These are phyloP conservation scores for Boletales sp. DNA, from an alignment of 768 basidiomycete species.

Conservation along the genomic window DNA sequence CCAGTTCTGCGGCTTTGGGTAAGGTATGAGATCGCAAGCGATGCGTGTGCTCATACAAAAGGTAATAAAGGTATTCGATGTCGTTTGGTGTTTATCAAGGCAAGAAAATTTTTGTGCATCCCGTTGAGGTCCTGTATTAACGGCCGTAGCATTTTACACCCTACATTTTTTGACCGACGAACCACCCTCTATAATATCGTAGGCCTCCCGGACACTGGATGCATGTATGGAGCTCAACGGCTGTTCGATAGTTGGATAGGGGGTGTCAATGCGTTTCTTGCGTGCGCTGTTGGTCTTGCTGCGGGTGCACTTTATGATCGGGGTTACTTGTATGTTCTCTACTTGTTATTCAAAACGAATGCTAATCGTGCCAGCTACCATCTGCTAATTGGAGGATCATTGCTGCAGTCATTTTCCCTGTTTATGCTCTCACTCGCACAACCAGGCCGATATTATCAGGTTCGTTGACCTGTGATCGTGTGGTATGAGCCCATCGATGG, in stretches of 20 bases:
- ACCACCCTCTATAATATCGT: constrained; percentile 37
- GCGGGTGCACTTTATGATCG: constrained; percentile 47
- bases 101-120: neutral
- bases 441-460: constrained; percentile 42
- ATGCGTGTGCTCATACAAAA: neutral
- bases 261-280: constrained; percentile 41
- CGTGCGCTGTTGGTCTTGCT: constrained; percentile 35
- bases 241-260: constrained; percentile 39
- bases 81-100: constrained; percentile 44
- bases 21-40: constrained; percentile 9
- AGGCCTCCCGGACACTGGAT: constrained; percentile 6
- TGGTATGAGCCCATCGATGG: neutral
- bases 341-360: neutral
- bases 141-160: constrained; percentile 36
- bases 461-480: constrained; percentile 14
- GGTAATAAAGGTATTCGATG: constrained; percentile 25
- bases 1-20: constrained; percentile 36
- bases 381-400: constrained; percentile 42
- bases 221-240: neutral
- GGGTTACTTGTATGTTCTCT: constrained; percentile 44
- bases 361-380: constrained; percentile 29
- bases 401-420: constrained; percentile 38
- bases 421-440: constrained; percentile 46
- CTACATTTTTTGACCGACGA: constrained; percentile 33
- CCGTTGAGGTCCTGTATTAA: neutral